Base-by-base conservation (phyloP, 108 stramenopile genomes). In the Skeletonema tropicum region DNA sequence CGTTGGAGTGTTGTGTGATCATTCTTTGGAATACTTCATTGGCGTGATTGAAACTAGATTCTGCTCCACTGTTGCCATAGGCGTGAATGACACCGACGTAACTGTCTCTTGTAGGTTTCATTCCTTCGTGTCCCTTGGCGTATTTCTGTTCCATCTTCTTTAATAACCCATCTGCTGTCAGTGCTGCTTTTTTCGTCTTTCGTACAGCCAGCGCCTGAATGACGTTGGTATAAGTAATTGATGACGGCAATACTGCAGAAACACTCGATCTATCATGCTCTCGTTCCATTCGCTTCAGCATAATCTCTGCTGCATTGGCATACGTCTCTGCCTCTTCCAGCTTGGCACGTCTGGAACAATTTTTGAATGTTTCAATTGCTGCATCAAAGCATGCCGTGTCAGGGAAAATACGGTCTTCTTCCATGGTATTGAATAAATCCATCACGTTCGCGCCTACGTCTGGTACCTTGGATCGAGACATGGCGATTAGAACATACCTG, bases 291-390 rank as follows among this genome's bases (percentile, higher is more conserved):
- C 86, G 78, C 57, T 69, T 63, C 10, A 94, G 61, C 74, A 91
- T 77, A 17, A 74, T 76, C 57, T 83, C 70, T 0, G 88, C 66
- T 42, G 88, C 71, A 57, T 74, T 73, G 15, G 89, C 75, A 65
- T 80, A 87, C 38, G 66, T 57, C 12, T 82, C 71, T 26, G 71
- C 73, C 36, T 85, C 57, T 36, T 70, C 67, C 10, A 57, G 59
- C 49, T 59, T 74, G 5, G 83, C 76, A 23, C 66, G 63, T 30
- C 70, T 38, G 13, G 90, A 84, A 6, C 83, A 79, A 64, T 90
- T 82, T 30, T 74, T 85, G 79, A 90, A 86, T 26, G 89, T 78
- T 57, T 84, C 75, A 74, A 94, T 90, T 46, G 89, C 91, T n/a
- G 83, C 70, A 30, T 80, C 74, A 68, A 89, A 94, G 57, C 91